These are phyloP conservation scores for Gigaspora rosea DNA, from an alignment of 192 early-diverging fungal genomes.

Conservation along the genomic window DNA sequence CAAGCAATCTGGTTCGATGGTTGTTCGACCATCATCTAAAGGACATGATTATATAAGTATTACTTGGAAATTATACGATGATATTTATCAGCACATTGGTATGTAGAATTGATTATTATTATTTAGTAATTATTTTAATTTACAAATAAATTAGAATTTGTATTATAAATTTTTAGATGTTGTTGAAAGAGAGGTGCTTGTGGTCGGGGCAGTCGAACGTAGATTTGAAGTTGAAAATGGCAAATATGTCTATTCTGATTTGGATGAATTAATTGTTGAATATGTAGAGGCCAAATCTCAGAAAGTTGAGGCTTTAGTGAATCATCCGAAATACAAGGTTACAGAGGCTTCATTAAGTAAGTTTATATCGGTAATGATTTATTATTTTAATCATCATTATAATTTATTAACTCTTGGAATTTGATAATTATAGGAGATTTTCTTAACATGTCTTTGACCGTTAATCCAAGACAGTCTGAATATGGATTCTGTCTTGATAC, in stretches of 20 bases:
- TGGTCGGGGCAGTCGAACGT: constrained; percentile 61
- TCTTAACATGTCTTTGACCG: constrained; percentile 48
- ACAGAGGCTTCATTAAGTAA: constrained; percentile 60
- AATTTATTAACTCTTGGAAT: neutral
- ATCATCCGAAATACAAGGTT: constrained; percentile 78
- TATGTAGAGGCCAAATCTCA: constrained; percentile 84
- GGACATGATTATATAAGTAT: constrained; percentile 88
- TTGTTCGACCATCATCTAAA: constrained; percentile 89
- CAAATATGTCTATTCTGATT: constrained; percentile 72
- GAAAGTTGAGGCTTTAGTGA: constrained; percentile 68
- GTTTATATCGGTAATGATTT: constrained; percentile 32
- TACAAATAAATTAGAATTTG: neutral
- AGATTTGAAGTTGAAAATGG: constrained; percentile 60
- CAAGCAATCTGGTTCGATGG: constrained; percentile 70
- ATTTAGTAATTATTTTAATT: neutral
- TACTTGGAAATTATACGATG: constrained; percentile 90
- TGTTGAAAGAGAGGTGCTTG: constrained; percentile 62
- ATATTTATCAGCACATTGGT: constrained; percentile 86
- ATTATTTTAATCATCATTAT: neutral
- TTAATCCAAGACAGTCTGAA: constrained; percentile 67
- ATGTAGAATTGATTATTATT: constrained; percentile 2
- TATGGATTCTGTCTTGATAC: constrained; percentile 80
- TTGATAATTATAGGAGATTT: constrained; percentile 44
- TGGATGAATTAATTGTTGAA: constrained; percentile 89
- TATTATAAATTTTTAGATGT: constrained; percentile 53